phyloP scores from a whole-genome alignment of 352 stramenopile genomes.

The Globisporangium viniferum region DNA sequence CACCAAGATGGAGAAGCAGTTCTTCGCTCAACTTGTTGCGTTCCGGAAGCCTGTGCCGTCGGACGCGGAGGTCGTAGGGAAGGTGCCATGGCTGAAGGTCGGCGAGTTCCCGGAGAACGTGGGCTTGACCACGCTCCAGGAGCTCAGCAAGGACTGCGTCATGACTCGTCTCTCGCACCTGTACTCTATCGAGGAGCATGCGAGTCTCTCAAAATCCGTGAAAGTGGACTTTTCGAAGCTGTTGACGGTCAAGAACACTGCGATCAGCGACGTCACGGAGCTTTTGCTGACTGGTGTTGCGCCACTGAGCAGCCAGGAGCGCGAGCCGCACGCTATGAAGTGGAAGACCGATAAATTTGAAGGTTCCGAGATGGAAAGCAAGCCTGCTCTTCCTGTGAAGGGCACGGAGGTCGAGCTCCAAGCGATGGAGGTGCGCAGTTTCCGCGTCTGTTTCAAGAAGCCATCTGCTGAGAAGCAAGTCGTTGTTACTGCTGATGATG shows the following conservation, averaged over 20 bases:
- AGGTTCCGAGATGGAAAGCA: background rate
- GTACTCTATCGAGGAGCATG: constrained; percentile 88
- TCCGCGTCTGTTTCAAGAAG: constrained; percentile 70
- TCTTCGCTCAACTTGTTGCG: constrained; percentile 63
- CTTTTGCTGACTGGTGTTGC: constrained; percentile 87
- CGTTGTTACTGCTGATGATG: background rate
- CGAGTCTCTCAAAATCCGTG: constrained; percentile 67
- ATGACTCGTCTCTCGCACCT: constrained; percentile 94
- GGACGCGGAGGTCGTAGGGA: constrained; percentile 32
- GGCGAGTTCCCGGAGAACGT: constrained; percentile 90
- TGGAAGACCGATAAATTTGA: constrained; percentile 39
- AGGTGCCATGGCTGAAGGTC: constrained; percentile 62
- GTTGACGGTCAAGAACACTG: constrained; percentile 45
- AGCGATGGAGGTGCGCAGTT: constrained; percentile 93
- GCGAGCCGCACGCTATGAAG: constrained; percentile 10
- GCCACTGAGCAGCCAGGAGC: constrained; percentile 29
- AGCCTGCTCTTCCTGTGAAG: constrained; percentile 38
- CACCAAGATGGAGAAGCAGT: constrained; percentile 64
- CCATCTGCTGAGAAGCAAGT: background rate
- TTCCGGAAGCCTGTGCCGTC: constrained; percentile 37
- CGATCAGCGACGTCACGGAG: constrained; percentile 74
- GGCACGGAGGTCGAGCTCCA: constrained; percentile 69
- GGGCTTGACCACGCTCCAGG: constrained; percentile 89
- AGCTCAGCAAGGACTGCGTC: constrained; percentile 70
- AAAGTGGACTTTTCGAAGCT: constrained; percentile 69